phyloP scores from a whole-genome alignment of 2,329 filamentous ascomycete genomes.

The Lojkania enalia region DNA sequence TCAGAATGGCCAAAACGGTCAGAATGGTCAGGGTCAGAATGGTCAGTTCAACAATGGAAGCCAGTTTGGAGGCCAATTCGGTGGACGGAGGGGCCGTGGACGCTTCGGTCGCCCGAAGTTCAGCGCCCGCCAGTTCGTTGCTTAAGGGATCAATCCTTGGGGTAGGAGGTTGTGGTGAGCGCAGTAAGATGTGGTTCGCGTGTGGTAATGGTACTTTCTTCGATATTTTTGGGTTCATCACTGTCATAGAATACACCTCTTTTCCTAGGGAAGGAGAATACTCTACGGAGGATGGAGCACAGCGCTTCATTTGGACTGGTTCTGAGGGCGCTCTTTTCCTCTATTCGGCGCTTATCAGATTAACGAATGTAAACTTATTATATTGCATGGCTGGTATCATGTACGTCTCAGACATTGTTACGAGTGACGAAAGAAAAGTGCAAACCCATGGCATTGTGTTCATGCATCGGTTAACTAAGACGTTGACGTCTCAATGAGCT shows the following conservation, averaged over 20 bases:
- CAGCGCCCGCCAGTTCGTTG: slow-evolving; percentile 37
- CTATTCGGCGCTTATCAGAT: slow-evolving; percentile 22
- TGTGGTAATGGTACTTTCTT: slow-evolving; percentile 38
- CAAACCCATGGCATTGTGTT: slow-evolving; percentile 16
- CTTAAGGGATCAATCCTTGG: slow-evolving; percentile 22
- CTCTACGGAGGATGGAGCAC: slow-evolving; percentile 40
- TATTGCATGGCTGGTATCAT: slow-evolving; percentile 8
- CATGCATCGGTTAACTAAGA: slow-evolving; percentile 15
- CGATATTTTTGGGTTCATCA: slow-evolving; percentile 19
- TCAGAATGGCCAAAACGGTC: slow-evolving; percentile 3
- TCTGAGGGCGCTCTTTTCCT: slow-evolving; percentile 31
- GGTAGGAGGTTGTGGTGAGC: slow-evolving; percentile 3
- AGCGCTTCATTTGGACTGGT: slow-evolving; percentile 40
- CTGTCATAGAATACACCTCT: slow-evolving; percentile 30
- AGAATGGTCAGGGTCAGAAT: slow-evolving; percentile 6
- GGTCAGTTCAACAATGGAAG: slow-evolving; percentile 3
- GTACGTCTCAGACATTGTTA: slow-evolving; percentile 1
- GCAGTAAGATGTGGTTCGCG: slow-evolving; percentile 9
- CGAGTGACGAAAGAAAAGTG: too few relatives aligned
- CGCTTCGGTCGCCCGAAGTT: slow-evolving; percentile 35
- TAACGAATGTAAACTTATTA: slow-evolving; percentile 40
- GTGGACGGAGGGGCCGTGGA: too few relatives aligned
- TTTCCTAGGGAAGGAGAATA: slow-evolving; percentile 29
- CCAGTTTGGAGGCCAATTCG: slow-evolving; percentile 22
- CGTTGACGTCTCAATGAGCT: slow-evolving; percentile 20